phyloP scores from a whole-genome alignment of 768 basidiomycete species.

The Lactarius hengduanensis region DNA sequence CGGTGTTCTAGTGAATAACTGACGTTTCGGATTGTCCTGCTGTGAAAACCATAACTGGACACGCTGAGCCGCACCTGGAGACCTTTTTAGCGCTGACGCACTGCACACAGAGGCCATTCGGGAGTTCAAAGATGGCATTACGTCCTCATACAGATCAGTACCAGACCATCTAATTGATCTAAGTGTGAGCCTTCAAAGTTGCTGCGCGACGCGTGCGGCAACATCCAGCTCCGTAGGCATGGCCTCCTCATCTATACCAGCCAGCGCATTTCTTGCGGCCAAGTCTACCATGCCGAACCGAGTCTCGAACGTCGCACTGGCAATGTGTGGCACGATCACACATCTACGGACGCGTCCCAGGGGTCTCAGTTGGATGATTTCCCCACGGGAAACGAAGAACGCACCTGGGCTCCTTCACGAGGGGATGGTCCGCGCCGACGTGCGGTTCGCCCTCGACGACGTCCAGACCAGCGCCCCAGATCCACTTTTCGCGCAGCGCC shows the following conservation, averaged over 20 bases:
- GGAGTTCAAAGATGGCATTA: not conserved
- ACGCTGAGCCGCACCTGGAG: not conserved
- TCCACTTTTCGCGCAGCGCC: conserved; percentile 73
- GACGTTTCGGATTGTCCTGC: no score
- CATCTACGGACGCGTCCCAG: conserved; percentile 46
- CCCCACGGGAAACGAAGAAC: conserved; percentile 13
- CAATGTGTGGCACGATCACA: conserved; percentile 86
- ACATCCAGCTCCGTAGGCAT: conserved; percentile 56
- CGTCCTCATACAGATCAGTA: not conserved
- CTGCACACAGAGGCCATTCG: not conserved
- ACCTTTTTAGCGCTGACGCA: not conserved
- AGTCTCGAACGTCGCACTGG: conserved; percentile 84
- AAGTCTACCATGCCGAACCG: conserved; percentile 77
- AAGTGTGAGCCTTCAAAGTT: not conserved
- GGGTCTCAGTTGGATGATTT: conserved; percentile 3
- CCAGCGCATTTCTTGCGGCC: conserved; percentile 67
- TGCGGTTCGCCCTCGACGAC: conserved; percentile 92
- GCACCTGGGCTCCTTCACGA: conserved; percentile 76
- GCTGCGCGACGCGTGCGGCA: conserved; percentile 7
- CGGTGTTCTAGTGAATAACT: no score
- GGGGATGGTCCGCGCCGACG: conserved; percentile 67
- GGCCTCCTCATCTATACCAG: conserved; percentile 47
- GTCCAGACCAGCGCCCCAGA: conserved; percentile 92
- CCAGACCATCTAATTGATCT: not conserved
- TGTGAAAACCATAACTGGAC: no score